Conservation (phyloP, 345 rosid genomes). For the Cochlearia excelsa region DNA sequence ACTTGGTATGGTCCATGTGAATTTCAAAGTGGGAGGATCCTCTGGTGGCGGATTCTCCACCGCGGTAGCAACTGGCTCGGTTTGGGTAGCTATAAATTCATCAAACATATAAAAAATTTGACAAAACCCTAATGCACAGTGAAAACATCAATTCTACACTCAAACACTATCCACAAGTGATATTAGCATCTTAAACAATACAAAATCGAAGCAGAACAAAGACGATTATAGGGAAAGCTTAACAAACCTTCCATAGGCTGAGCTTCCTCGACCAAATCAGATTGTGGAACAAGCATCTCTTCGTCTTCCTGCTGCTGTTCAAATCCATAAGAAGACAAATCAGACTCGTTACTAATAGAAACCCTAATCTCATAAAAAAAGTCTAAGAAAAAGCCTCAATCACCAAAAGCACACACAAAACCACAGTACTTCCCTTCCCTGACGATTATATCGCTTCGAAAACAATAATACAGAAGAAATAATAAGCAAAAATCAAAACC, state of each 20-base stretch:
- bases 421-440: background rate
- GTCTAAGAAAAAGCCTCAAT: conserved; percentile 14
- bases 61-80: conserved; percentile 48
- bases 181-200: conserved; percentile 15
- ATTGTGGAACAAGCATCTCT: conserved; percentile 90
- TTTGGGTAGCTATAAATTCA: conserved; percentile 49
- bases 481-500: conserved; percentile 18
- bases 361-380: conserved; percentile 25
- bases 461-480: background rate
- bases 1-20: conserved; percentile 71
- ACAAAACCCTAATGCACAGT: conserved; percentile 37
- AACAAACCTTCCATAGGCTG: conserved; percentile 90
- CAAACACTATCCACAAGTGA: conserved; percentile 21
- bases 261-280: conserved; percentile 79
- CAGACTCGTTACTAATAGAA: conserved; percentile 20
- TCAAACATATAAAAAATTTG: conserved; percentile 16
- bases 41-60: conserved; percentile 73
- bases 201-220: background rate
- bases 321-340: conserved; percentile 17
- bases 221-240: background rate
- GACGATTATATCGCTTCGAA: conserved; percentile 23
- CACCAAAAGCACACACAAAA: conserved; percentile 11
- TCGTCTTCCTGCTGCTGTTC: conserved; percentile 78
- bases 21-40: conserved; percentile 76
- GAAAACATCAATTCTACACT: conserved; percentile 19